Conservation (phyloP, 768 basidiomycete genomes). For the Candolleomyces eurysporus region DNA sequence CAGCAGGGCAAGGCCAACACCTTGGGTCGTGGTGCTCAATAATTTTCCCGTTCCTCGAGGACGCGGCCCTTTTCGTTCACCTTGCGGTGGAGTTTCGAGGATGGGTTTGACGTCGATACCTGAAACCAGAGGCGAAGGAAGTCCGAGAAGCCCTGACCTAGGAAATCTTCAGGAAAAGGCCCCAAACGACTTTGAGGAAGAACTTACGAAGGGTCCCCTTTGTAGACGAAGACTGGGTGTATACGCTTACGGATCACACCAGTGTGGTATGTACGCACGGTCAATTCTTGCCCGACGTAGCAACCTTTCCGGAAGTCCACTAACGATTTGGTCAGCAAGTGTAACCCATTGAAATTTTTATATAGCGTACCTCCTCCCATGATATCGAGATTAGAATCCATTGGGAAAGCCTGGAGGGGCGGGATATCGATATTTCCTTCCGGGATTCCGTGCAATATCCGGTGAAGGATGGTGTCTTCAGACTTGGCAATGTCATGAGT, state of each 20-base stretch:
- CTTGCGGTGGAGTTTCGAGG: conserved; percentile 6
- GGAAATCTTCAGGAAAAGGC: not conserved
- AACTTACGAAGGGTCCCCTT: conserved; percentile 22
- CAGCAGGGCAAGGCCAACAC: conserved; percentile 74
- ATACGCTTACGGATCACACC: conserved; percentile 90
- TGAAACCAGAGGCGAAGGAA: conserved; percentile 23
- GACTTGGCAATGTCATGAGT: conserved; percentile 52
- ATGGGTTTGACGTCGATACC: conserved; percentile 36
- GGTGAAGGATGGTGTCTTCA: conserved; percentile 72
- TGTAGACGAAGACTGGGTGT: conserved; percentile 62
- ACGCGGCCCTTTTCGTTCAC: conserved; percentile 36
- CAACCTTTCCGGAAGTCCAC: conserved; percentile 98
- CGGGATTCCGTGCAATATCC: conserved; percentile 81
- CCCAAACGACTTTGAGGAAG: not conserved
- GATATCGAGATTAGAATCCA: conserved; percentile 92
- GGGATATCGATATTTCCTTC: conserved; percentile 80
- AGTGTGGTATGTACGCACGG: conserved; percentile 94
- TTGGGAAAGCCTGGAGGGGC: conserved; percentile 80
- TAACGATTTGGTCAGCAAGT: conserved; percentile 16
- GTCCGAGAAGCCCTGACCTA: conserved; percentile 13
- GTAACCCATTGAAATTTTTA: conserved; percentile 3
- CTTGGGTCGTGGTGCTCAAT: conserved; percentile 56
- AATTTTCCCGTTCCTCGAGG: conserved; percentile 76
- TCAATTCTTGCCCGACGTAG: conserved; percentile 96
- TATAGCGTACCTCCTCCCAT: conserved; percentile 86